phyloP scores from a whole-genome alignment of 2,329 filamentous ascomycete genomes.

The Paraphaeosphaeria sporulosa region DNA sequence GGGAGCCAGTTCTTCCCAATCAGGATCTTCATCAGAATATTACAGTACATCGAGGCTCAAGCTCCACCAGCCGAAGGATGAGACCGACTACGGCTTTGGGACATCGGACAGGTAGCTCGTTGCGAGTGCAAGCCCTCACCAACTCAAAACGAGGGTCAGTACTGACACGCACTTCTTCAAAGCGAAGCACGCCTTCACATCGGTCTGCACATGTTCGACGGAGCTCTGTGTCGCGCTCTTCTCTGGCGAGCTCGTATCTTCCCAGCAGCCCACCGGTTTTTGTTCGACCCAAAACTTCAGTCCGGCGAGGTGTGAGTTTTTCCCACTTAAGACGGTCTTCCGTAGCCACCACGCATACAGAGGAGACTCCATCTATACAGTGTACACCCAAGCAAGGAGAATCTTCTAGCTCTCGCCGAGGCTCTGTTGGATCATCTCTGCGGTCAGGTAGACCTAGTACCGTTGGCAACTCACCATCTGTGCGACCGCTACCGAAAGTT shows the following conservation, averaged over 20 bases:
- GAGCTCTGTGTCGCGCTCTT: constrained; percentile 48
- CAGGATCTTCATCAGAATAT: constrained; percentile 71
- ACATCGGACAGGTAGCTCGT: constrained; percentile 52
- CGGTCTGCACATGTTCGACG: constrained; percentile 31
- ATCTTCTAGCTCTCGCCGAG: constrained; percentile 32
- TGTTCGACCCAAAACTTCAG: constrained; percentile 58
- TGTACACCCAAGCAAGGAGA: constrained; percentile 42
- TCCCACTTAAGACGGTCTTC: constrained; percentile 60
- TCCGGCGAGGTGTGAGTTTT: constrained; percentile 71
- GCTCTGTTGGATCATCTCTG: constrained; percentile 31
- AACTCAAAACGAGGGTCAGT: constrained; percentile 43
- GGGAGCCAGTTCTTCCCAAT: constrained; percentile 56
- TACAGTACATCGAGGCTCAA: constrained; percentile 67
- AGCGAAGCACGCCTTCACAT: constrained; percentile 40
- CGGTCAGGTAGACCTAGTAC: constrained; percentile 31
- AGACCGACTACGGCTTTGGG: constrained; percentile 47
- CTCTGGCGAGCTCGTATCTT: constrained; percentile 56
- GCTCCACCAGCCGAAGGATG: constrained; percentile 42
- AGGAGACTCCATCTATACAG: constrained; percentile 33
- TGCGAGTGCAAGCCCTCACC: constrained; percentile 52
- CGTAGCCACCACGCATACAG: constrained; percentile 50
- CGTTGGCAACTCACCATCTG: constrained; percentile 31
- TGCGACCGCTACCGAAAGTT: constrained; percentile 38
- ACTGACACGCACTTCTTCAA: constrained; percentile 42
- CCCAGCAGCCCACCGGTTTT: constrained; percentile 58